Percentiles rank a stretch among this genome's conserved stretches.
phyloP scores from a whole-genome alignment of 2,329 filamentous ascomycete species.

The Pestalotiopsis sp. region DNA sequence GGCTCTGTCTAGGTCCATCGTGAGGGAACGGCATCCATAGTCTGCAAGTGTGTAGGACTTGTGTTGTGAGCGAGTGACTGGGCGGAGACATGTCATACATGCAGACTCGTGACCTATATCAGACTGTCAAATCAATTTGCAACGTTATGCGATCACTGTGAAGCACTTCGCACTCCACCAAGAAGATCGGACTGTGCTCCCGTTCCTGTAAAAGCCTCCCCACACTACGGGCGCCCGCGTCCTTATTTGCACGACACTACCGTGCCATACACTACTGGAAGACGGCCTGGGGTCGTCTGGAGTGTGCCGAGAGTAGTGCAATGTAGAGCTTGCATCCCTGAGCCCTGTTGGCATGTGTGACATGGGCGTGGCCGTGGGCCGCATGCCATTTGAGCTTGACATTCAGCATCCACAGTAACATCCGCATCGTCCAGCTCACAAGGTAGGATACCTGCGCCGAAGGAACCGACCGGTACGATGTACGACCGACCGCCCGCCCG shows the following conservation, averaged over 20 bases:
- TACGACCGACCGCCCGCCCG: neutral
- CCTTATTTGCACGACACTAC: neutral
- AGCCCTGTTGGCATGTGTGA: neutral
- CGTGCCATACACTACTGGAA: neutral
- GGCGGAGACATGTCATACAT: neutral
- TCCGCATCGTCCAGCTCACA: neutral
- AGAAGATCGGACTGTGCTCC: slow-evolving; percentile 3
- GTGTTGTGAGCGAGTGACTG: neutral
- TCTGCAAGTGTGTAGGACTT: neutral
- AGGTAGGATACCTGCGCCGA: neutral
- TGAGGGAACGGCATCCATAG: neutral
- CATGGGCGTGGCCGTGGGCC: neutral
- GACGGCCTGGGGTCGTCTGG: neutral
- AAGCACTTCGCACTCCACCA: neutral
- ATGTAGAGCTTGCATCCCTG: neutral
- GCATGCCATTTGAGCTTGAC: neutral
- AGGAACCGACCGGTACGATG: slow-evolving; percentile 1
- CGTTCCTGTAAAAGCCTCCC: slow-evolving; percentile 6
- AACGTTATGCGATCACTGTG: slow-evolving; percentile 5
- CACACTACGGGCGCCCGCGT: neutral
- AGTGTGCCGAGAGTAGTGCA: neutral
- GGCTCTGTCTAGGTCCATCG: neutral
- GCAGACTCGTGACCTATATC: slow-evolving; percentile 3
- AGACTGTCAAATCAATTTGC: slow-evolving; percentile 2
- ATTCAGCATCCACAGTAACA: neutral